phyloP scores from a whole-genome alignment of 192 early-diverging fungal genomes.

The Chytriomyces sp. region DNA sequence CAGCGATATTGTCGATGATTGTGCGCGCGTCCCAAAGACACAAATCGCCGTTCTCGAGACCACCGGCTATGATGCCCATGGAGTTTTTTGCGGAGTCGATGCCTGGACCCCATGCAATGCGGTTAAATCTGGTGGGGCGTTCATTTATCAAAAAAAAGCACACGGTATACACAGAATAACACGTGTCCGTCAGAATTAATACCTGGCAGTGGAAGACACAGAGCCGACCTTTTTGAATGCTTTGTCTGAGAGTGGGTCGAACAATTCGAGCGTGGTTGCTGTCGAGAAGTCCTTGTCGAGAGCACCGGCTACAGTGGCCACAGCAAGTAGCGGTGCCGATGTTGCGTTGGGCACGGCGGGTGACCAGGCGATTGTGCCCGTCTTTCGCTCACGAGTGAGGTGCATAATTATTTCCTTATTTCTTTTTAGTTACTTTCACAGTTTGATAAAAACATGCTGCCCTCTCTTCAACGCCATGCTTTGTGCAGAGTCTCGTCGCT shows the following conservation, averaged over 20 bases:
- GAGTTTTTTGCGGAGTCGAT: conserved; percentile 46
- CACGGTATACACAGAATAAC: background rate
- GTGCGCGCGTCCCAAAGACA: conserved; percentile 81
- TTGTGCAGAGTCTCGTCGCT: background rate
- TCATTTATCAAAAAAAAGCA: background rate
- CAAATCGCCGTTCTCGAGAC: conserved; percentile 95
- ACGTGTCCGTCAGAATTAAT: conserved; percentile 2
- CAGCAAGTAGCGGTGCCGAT: conserved; percentile 72
- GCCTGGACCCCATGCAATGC: conserved; percentile 77
- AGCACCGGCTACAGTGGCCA: conserved; percentile 94
- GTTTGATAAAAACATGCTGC: background rate
- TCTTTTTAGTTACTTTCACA: conserved; percentile 9
- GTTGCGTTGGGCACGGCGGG: conserved; percentile 65
- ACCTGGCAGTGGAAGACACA: conserved; percentile 68
- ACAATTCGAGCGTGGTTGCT: conserved; percentile 86
- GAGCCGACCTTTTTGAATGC: conserved; percentile 56
- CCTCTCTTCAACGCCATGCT: background rate
- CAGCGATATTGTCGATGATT: conserved; percentile 62
- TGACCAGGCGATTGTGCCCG: conserved; percentile 91
- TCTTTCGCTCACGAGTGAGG: conserved; percentile 61
- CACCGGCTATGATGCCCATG: conserved; percentile 86
- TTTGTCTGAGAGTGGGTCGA: conserved; percentile 60
- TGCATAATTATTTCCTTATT: conserved; percentile 4
- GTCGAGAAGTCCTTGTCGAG: conserved; percentile 95
- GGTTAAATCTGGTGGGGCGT: conserved; percentile 73